Evolutionary conservation across 2,329 filamentous ascomycete genomes (phyloP).

Genomic region (Camptophora hylomeconis): DNA sequence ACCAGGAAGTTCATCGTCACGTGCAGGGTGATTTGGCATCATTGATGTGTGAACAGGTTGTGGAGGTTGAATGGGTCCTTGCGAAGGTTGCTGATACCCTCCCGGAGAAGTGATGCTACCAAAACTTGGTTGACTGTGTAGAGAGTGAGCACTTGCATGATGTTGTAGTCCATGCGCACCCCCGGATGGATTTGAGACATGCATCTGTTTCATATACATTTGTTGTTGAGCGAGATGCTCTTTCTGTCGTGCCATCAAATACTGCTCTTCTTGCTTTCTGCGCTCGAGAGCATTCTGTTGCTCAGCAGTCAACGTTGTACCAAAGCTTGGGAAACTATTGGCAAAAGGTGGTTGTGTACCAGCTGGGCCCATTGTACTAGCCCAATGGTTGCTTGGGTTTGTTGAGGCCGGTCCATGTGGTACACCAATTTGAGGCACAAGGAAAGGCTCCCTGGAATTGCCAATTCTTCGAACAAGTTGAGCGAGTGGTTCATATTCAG

Average conservation of each 20-base stretch:
- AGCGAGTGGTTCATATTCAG: constrained; percentile 86
- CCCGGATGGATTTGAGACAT: constrained; percentile 43
- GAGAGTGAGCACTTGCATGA: constrained; percentile 85
- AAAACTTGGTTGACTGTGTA: constrained; percentile 94
- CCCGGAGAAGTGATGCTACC: constrained; percentile 86
- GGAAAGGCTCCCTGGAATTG: constrained; percentile 91
- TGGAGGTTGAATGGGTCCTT: constrained; percentile 43
- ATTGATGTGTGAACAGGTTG: constrained; percentile 21
- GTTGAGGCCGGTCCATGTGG: constrained; percentile 56
- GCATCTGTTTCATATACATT: constrained; percentile 59
- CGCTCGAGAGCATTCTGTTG: constrained; percentile 96
- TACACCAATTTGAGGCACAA: constrained; percentile 93
- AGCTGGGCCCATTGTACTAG: constrained; percentile 34
- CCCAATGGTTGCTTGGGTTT: constrained; percentile 10
- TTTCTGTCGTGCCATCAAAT: constrained; percentile 88
- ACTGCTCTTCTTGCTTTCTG: constrained; percentile 95
- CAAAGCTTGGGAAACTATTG: constrained; percentile 88
- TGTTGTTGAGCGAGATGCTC: constrained; percentile 85
- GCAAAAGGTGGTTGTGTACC: constrained; percentile 78
- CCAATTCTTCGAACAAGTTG: constrained; percentile 92
- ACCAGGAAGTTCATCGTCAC: constrained; percentile 58
- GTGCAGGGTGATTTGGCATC: constrained; percentile 29
- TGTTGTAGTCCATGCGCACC: constrained; percentile 61
- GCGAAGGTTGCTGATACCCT: constrained; percentile 49
- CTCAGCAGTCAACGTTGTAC: constrained; percentile 87